phyloP scores from a whole-genome alignment of 495 filamentous ascomycete genomes.

The Eremomyces bilateralis region DNA sequence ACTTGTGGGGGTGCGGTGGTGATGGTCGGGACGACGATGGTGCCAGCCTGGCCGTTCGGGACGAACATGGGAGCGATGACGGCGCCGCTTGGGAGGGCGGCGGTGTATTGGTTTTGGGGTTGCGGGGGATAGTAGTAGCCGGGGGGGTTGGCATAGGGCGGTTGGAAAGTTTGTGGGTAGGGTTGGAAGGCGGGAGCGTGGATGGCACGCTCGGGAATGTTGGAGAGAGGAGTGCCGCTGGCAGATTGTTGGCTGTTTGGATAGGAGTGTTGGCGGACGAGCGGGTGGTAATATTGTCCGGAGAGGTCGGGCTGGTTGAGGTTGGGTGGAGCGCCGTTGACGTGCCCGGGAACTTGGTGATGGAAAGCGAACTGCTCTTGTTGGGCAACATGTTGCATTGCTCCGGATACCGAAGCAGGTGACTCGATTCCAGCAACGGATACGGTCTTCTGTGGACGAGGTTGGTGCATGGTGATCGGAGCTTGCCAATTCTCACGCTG shows the following conservation, averaged over 20 bases:
- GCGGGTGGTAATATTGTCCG: slow-evolving; percentile 31
- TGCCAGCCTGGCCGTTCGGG: slow-evolving; percentile 8
- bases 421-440: slow-evolving; percentile 90
- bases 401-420: slow-evolving; percentile 46
- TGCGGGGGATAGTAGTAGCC: slow-evolving; percentile 20
- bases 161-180: slow-evolving; percentile 11
- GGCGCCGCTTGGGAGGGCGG: slow-evolving; percentile 9
- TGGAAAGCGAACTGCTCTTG: slow-evolving; percentile 70
- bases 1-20: slow-evolving; percentile 23
- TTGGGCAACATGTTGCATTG: slow-evolving; percentile 46
- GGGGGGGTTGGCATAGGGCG: slow-evolving; percentile 38
- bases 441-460: slow-evolving; percentile 81
- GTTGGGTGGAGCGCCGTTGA: slow-evolving; percentile 25
- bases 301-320: slow-evolving; percentile 28
- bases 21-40: slow-evolving; percentile 10
- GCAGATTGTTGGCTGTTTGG: slow-evolving; percentile 57
- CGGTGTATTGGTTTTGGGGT: slow-evolving; percentile 8
- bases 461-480: slow-evolving; percentile 82
- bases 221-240: slow-evolving; percentile 69
- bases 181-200: slow-evolving; percentile 88
- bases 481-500: slow-evolving; percentile 53
- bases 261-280: slow-evolving; percentile 55
- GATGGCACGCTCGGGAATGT: slow-evolving; percentile 85
- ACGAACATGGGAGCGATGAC: slow-evolving; percentile 15
- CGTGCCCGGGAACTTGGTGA: slow-evolving; percentile 61